These are phyloP conservation scores for Narthecium ossifragum DNA, from an alignment of 106 monocot species.

Conservation along the genomic window DNA sequence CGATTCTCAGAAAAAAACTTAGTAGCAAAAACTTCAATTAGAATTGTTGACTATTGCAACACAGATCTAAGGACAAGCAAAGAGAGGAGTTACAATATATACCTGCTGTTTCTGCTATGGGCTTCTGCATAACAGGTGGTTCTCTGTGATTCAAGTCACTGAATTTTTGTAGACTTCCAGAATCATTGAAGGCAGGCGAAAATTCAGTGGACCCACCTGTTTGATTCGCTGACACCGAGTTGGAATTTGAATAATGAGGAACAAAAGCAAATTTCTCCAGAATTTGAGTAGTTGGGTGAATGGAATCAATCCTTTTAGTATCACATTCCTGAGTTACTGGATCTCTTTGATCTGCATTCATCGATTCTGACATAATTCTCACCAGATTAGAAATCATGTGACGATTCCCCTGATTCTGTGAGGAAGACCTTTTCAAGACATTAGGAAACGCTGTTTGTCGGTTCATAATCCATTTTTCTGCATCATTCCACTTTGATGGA, in stretches of 20 bases:
- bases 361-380: constrained; percentile 35
- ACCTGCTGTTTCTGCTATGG: constrained; percentile 23
- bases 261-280: constrained; percentile 43
- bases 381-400: constrained; percentile 13
- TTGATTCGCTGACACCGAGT: constrained; percentile 10
- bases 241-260: constrained; percentile 13
- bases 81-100: no score
- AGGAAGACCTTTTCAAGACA: constrained; percentile 37
- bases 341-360: constrained; percentile 13
- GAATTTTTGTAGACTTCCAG: background rate
- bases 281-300: constrained; percentile 16
- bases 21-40: no score
- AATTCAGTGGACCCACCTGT: constrained; percentile 4
- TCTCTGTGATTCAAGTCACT: constrained; percentile 15
- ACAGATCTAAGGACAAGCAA: no score
- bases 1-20: no score
- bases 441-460: constrained; percentile 32
- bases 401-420: constrained; percentile 19
- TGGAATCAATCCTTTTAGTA: background rate
- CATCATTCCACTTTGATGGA: constrained; percentile 97
- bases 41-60: no score
- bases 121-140: constrained; percentile 6
- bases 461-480: constrained; percentile 75
- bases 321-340: background rate
- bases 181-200: constrained; percentile 4